Conservation (phyloP, 2,329 filamentous ascomycete genomes). For the Xylogone sp. region DNA sequence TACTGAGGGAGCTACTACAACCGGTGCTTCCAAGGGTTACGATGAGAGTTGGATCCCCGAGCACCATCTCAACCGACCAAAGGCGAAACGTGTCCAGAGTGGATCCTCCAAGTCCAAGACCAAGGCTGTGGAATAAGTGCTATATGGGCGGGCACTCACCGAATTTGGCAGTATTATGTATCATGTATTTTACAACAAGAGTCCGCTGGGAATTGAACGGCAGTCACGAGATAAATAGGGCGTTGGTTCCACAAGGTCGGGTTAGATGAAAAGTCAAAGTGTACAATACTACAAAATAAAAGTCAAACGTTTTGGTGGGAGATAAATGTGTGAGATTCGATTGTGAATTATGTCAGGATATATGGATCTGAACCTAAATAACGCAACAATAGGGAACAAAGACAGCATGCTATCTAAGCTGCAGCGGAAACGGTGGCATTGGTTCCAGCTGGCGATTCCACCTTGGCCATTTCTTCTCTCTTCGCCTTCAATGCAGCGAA, state of each 20-base stretch:
- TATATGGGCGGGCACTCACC: conserved; percentile 17
- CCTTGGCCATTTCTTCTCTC: conserved; percentile 26
- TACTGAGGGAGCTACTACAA: conserved; percentile 41
- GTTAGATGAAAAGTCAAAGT: background rate
- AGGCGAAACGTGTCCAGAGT: conserved; percentile 64
- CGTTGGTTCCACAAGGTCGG: background rate
- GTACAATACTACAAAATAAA: conserved; percentile 5
- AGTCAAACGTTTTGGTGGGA: background rate
- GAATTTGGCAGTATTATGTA: conserved; percentile 12
- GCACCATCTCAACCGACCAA: conserved; percentile 82
- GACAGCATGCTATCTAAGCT: background rate
- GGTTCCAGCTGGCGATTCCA: background rate
- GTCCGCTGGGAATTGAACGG: background rate
- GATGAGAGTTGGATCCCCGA: conserved; percentile 31
- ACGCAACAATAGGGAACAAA: background rate
- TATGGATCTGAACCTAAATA: background rate
- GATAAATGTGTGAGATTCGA: background rate
- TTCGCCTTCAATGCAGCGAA: conserved; percentile 49
- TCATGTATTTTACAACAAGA: conserved; percentile 4
- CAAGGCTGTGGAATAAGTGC: conserved; percentile 16
- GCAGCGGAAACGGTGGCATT: background rate
- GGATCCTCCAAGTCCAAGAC: conserved; percentile 28
- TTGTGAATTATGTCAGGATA: no score
- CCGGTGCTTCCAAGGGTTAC: conserved; percentile 23
- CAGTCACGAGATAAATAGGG: background rate